A percentile compares a stretch with the other conserved stretches of the same genome.
phyloP scores from a whole-genome alignment of 177 flowering plant species.

The Tripterygium wilfordii region DNA sequence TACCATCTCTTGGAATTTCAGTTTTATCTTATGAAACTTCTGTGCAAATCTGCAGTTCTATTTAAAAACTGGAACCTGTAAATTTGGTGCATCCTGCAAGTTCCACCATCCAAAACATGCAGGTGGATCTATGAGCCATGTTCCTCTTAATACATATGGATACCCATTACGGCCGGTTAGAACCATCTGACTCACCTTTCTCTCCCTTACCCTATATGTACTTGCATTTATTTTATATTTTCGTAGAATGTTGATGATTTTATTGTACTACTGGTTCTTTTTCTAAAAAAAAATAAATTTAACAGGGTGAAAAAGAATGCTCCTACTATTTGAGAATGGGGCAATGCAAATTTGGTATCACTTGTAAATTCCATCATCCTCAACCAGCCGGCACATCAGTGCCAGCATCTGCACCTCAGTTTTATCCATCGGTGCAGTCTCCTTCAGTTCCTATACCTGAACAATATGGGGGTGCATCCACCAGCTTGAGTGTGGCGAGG shows the following conservation, averaged over 20 bases:
- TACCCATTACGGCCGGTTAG: slow-evolving; percentile 37
- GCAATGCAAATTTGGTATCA: slow-evolving; percentile 47
- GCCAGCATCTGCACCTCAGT: slow-evolving; percentile 46
- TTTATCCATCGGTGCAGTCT: slow-evolving; percentile 89
- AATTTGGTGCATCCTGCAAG: slow-evolving; percentile 48
- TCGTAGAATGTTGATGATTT: not conserved
- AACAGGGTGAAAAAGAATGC: slow-evolving; percentile 49
- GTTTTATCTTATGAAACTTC: no score
- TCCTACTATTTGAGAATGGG: slow-evolving; percentile 50
- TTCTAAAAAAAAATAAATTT: no score
- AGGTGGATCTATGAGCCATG: slow-evolving; percentile 30
- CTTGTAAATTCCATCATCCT: slow-evolving; percentile 59
- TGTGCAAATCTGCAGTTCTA: slow-evolving; percentile 42
- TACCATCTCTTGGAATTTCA: no score
- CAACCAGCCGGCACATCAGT: slow-evolving; percentile 34
- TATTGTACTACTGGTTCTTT: not conserved
- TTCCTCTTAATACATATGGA: slow-evolving; percentile 30
- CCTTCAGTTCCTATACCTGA: slow-evolving; percentile 61
- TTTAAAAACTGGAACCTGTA: slow-evolving; percentile 43
- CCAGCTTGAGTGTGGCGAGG: slow-evolving; percentile 65
- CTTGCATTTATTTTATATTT: not conserved
- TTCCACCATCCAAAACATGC: slow-evolving; percentile 44
- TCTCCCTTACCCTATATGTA: not conserved
- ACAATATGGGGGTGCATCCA: slow-evolving; percentile 46
- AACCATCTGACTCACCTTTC: not conserved